A percentile compares a stretch with the other conserved stretches of the same genome.
Evolutionary conservation across 306 rosid genomes (phyloP).

Genomic region (Cicer bijugum): DNA sequence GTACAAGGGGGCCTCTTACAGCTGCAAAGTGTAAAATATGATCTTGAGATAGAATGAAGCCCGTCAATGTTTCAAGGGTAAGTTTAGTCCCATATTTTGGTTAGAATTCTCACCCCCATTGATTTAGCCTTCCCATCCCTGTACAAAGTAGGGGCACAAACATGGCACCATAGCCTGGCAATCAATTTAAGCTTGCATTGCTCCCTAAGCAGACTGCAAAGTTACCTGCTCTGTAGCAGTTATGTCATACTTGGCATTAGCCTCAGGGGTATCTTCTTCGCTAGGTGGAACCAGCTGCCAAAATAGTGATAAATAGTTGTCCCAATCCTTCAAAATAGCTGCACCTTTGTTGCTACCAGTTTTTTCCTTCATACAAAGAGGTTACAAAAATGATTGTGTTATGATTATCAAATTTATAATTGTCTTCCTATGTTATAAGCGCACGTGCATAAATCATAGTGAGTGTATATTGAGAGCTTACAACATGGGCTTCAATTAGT

Average conservation of each 20-base stretch:
- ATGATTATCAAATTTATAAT: conserved; percentile 18
- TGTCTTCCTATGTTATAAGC: conserved; percentile 14
- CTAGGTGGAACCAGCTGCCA: conserved; percentile 99
- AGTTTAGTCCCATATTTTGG: conserved; percentile 36
- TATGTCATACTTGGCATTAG: conserved; percentile 68
- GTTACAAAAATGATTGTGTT: conserved; percentile 17
- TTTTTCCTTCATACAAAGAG: conserved; percentile 70
- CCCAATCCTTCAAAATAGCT: conserved; percentile 85
- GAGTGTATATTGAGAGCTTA: conserved; percentile 57
- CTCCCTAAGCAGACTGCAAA: conserved; percentile 75
- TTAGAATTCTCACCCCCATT: conserved; percentile 22
- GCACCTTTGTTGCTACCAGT: conserved; percentile 87
- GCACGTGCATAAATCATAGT: conserved; percentile 33
- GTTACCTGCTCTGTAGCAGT: conserved; percentile 67
- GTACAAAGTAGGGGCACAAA: conserved; percentile 44
- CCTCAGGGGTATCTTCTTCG: conserved; percentile 99
- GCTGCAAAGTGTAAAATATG: conserved; percentile 37
- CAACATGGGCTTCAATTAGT: conserved; percentile 96
- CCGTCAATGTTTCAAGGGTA: conserved; percentile 3
- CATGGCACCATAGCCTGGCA: conserved; percentile 36
- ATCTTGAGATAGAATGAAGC: conserved; percentile 46
- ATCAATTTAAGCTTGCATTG: conserved; percentile 17
- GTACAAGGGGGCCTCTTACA: conserved; percentile 36
- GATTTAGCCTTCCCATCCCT: conserved; percentile 40
- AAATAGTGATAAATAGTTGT: conserved; percentile 75